A percentile compares a stretch with the other conserved stretches of the same genome.
Conservation (phyloP, 768 basidiomycete species). For the Macrolepiota dolichaula region DNA sequence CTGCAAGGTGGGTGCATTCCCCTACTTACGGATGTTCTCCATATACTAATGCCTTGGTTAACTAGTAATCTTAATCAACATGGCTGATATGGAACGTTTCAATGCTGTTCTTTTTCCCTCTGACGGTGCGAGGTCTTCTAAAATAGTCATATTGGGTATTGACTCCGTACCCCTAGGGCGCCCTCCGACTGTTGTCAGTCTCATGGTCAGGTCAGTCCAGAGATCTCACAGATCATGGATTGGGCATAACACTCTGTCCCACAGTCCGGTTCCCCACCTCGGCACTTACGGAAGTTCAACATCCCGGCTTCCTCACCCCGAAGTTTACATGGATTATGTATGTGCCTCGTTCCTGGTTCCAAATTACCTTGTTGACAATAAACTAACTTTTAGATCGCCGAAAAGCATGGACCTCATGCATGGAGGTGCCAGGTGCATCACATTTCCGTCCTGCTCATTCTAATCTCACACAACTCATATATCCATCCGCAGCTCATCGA, state of each 20-base stretch:
- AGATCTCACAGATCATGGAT: background rate
- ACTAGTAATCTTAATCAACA: constrained; percentile 24
- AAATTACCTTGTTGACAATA: constrained; percentile 11
- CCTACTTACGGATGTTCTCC: background rate
- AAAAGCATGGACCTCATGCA: constrained; percentile 60
- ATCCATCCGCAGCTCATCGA: constrained; percentile 54
- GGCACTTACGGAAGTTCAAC: constrained; percentile 41
- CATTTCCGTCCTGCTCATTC: constrained; percentile 11
- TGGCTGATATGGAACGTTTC: constrained; percentile 64
- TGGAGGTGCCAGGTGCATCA: constrained; percentile 69
- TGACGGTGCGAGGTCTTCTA: constrained; percentile 40
- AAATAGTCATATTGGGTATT: background rate
- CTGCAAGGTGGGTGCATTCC: background rate
- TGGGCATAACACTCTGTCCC: constrained; percentile 2
- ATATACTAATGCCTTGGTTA: constrained; percentile 10
- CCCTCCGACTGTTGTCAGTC: constrained; percentile 64
- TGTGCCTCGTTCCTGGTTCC: constrained; percentile 13
- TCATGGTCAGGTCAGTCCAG: constrained; percentile 64
- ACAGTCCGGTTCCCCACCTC: constrained; percentile 44
- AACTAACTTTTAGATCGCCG: constrained; percentile 51
- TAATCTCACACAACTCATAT: constrained; percentile 13
- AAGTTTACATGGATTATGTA: constrained; percentile 81
- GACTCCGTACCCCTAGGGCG: constrained; percentile 39
- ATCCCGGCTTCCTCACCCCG: constrained; percentile 75
- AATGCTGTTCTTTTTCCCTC: constrained; percentile 77